phyloP scores from a whole-genome alignment of 805 yeast genomes.

The Yamadazyma olivae region DNA sequence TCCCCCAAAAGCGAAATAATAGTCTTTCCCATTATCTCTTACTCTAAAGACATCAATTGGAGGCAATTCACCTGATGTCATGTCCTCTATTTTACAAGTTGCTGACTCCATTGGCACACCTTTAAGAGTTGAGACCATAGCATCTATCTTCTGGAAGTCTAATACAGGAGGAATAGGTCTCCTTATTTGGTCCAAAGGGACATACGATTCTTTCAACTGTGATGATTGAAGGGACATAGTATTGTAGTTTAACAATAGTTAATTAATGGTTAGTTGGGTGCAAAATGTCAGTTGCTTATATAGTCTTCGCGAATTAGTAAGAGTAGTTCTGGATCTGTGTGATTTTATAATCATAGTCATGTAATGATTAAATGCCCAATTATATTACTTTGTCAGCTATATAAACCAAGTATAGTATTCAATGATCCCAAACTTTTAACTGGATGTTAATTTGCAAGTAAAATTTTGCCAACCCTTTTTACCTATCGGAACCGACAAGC shows the following conservation, averaged over 20 bases:
- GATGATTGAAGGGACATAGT: constrained; percentile 72
- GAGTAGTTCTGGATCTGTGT: constrained; percentile 5
- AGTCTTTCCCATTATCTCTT: constrained; percentile 55
- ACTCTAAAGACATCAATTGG: constrained; percentile 78
- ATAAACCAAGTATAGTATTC: too few species aligned
- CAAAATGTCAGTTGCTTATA: not conserved
- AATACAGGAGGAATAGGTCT: constrained; percentile 87
- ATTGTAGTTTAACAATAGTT: too few species aligned
- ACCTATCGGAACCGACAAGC: too few species aligned
- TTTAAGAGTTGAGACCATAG: constrained; percentile 71
- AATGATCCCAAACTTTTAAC: too few species aligned
- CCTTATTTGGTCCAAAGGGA: constrained; percentile 66
- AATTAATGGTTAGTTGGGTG: constrained; percentile 1
- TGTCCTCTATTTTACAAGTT: constrained; percentile 53
- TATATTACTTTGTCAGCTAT: too few species aligned
- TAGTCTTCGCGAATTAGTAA: constrained; percentile 5
- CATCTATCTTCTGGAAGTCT: constrained; percentile 67
- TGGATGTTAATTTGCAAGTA: too few species aligned
- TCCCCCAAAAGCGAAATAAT: constrained; percentile 85
- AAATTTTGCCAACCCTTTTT: too few species aligned
- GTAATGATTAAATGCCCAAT: too few species aligned
- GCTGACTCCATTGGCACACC: constrained; percentile 63
- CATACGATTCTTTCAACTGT: constrained; percentile 48
- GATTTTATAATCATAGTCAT: too few species aligned
- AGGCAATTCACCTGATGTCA: constrained; percentile 65